Evolutionary conservation across 495 filamentous ascomycete genomes (phyloP).

Genomic region (Penicillium roqueforti): DNA sequence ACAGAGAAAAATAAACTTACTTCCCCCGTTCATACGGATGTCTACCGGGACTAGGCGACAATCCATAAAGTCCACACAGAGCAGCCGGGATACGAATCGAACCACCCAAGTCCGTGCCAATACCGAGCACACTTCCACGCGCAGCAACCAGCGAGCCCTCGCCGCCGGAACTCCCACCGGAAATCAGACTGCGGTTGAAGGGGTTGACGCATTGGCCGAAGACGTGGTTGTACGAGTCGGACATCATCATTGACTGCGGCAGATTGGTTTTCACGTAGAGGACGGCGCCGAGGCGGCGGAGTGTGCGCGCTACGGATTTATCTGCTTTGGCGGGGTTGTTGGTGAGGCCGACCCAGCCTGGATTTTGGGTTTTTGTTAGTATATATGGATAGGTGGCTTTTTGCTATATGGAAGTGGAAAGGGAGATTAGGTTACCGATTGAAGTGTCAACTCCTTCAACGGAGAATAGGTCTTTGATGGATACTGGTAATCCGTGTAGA

Average conservation of each 20-base stretch:
- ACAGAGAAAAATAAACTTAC: too few relatives aligned
- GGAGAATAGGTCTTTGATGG: slow-evolving; percentile 62
- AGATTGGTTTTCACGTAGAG: slow-evolving; percentile 62
- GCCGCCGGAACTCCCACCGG: slow-evolving; percentile 63
- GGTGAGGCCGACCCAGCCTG: slow-evolving; percentile 38
- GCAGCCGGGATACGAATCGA: slow-evolving; percentile 64
- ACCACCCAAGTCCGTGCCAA: slow-evolving; percentile 67
- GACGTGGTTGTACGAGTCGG: slow-evolving; percentile 41
- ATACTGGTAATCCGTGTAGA: slow-evolving; percentile 65
- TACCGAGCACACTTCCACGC: slow-evolving; percentile 56
- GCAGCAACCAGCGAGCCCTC: slow-evolving; percentile 61
- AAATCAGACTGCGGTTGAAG: slow-evolving; percentile 50
- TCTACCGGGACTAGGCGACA: slow-evolving; percentile 57
- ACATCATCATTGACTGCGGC: slow-evolving; percentile 60
- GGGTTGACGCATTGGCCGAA: slow-evolving; percentile 54
- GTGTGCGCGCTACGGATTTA: slow-evolving; percentile 28
- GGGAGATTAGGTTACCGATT: slow-evolving; percentile 29
- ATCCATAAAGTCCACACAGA: slow-evolving; percentile 59
- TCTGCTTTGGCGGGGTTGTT: slow-evolving; percentile 28
- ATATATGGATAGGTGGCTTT: too few relatives aligned
- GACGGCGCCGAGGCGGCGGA: slow-evolving; percentile 44
- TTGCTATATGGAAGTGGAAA: too few relatives aligned
- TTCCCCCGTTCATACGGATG: slow-evolving; percentile 47
- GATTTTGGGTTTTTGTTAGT: neutral
- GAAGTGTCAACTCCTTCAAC: slow-evolving; percentile 54